phyloP scores from a whole-genome alignment of 78 protist genomes.

The Dictyostelium intermedium region DNA sequence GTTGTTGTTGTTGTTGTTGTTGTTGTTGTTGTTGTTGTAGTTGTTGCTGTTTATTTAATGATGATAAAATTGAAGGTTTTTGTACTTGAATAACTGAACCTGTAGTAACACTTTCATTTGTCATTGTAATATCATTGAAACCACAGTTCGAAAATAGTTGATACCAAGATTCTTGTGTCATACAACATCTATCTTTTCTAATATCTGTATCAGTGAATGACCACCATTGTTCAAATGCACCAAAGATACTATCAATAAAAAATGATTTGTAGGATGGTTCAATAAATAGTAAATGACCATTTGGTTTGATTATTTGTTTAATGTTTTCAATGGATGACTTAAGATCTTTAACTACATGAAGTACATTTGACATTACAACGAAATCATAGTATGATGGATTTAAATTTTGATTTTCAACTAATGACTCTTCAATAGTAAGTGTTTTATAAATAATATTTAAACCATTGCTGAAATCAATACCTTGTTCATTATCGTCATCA shows the following conservation, averaged over 20 bases:
- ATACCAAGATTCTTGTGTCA: neutral
- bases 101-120: neutral
- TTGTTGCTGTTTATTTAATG: neutral
- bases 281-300: neutral
- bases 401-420: neutral
- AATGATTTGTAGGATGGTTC: neutral
- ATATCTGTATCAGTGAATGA: neutral
- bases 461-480: too few relatives aligned
- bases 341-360: neutral
- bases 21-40: too few relatives aligned
- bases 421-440: neutral
- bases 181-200: neutral
- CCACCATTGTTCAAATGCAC: conserved; percentile 2
- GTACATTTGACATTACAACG: neutral
- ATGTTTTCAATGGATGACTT: neutral
- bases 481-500: too few relatives aligned
- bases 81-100: neutral
- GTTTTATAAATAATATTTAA: neutral
- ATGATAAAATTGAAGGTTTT: neutral
- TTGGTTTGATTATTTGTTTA: neutral
- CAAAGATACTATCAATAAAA: neutral
- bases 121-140: neutral
- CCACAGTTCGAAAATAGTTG: neutral
- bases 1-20: too few relatives aligned
- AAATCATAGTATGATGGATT: conserved; percentile 24